Conservation (phyloP, 1,284 basidiomycete species). For the Earliella scabrosa region DNA sequence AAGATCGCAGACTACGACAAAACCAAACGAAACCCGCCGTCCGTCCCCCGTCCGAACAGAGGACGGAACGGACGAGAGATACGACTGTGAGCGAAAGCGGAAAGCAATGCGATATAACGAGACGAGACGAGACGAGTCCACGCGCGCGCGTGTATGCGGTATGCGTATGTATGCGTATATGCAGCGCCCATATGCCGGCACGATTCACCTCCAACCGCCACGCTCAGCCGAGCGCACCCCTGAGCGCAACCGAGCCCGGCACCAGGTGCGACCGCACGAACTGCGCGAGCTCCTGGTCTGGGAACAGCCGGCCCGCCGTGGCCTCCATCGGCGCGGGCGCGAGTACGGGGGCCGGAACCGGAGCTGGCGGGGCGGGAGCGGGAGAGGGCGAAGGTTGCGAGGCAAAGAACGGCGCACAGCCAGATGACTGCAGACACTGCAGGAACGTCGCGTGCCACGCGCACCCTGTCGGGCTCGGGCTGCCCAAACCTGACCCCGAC, state of each 20-base stretch:
- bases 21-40: no score
- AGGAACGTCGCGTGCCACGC: constrained; percentile 27
- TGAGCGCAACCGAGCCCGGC: constrained; percentile 25
- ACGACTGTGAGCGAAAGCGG: no score
- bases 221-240: constrained; percentile 27
- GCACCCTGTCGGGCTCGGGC: constrained; percentile 22
- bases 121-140: no score
- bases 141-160: no score
- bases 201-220: no score
- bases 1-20: no score
- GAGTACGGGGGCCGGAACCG: background rate
- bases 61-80: no score
- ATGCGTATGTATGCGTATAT: no score
- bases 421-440: constrained; percentile 22
- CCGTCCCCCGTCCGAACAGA: no score
- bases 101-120: no score
- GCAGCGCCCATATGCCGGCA: no score
- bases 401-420: constrained; percentile 12
- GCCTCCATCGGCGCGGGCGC: background rate
- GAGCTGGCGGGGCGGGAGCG: background rate
- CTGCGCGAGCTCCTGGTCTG: constrained; percentile 18
- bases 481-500: background rate
- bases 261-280: constrained; percentile 16
- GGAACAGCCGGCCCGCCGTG: constrained; percentile 12
- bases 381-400: background rate